phyloP scores from a whole-genome alignment of 2,329 filamentous ascomycete genomes.

The Sporothrix inflata region DNA sequence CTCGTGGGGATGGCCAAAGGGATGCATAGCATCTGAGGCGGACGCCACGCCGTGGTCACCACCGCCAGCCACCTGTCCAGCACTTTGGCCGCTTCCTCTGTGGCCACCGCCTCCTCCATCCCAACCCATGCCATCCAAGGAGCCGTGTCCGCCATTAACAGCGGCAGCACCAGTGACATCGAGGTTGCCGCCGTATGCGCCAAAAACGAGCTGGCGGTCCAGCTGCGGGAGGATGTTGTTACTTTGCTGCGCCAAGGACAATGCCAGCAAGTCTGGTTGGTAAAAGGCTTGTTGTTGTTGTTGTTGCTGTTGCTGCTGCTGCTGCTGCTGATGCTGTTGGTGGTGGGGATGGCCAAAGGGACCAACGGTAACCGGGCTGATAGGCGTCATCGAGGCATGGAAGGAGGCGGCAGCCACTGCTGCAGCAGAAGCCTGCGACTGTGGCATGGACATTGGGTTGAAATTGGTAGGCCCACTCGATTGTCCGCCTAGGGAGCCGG shows the following conservation, averaged over 20 bases:
- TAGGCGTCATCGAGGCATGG: conserved; percentile 52
- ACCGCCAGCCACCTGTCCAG: not conserved
- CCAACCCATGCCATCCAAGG: conserved; percentile 52
- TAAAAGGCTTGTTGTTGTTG: conserved; percentile 46
- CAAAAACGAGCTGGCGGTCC: conserved; percentile 76
- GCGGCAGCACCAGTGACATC: conserved; percentile 47
- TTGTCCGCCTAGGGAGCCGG: conserved; percentile 46
- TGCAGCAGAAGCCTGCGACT: conserved; percentile 48
- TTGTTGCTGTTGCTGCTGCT: conserved; percentile 32
- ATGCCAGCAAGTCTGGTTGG: conserved; percentile 56
- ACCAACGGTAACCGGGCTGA: conserved; percentile 53
- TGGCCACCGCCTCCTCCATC: conserved; percentile 30
- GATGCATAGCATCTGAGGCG: conserved; percentile 36
- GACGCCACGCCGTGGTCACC: conserved; percentile 14
- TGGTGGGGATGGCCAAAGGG: conserved; percentile 42
- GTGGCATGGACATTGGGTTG: conserved; percentile 48
- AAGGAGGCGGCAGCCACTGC: conserved; percentile 50
- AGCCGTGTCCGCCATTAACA: conserved; percentile 43
- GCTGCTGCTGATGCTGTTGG: conserved; percentile 30
- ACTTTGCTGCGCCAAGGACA: conserved; percentile 53
- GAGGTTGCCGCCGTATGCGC: conserved; percentile 65
- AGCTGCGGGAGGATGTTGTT: conserved; percentile 66
- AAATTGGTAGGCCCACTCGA: conserved; percentile 47
- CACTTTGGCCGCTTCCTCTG: conserved; percentile 11
- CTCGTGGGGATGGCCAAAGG: conserved; percentile 46